phyloP scores from a whole-genome alignment of 1,139 yeast species.

The Geotrichum histeridarum region DNA sequence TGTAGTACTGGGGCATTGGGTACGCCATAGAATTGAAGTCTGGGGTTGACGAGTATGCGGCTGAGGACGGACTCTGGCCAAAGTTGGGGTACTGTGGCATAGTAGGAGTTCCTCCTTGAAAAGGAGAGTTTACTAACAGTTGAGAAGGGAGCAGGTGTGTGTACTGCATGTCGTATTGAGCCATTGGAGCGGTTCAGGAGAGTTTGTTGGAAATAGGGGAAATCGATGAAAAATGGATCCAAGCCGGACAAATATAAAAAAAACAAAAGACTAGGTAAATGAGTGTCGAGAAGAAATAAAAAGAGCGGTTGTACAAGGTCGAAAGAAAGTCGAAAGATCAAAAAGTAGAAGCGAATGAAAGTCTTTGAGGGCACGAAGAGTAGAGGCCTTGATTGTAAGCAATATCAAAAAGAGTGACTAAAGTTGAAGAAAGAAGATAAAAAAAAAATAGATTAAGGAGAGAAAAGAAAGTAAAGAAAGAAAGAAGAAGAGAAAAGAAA shows the following conservation, averaged over 20 bases:
- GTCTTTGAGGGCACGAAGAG: too few species aligned
- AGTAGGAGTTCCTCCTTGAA: constrained; percentile 43
- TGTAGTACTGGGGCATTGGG: constrained; percentile 21
- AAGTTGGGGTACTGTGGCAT: constrained; percentile 31
- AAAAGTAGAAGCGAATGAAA: background rate
- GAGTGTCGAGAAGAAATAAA: background rate
- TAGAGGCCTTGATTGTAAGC: background rate
- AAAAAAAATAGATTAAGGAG: background rate
- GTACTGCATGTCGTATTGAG: constrained; percentile 37
- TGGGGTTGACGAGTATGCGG: constrained; percentile 24
- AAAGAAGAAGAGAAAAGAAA: background rate
- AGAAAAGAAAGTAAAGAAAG: background rate
- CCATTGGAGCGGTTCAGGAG: constrained; percentile 26
- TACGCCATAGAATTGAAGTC: constrained; percentile 20
- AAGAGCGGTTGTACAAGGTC: background rate
- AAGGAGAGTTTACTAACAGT: constrained; percentile 62
- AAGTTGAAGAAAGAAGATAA: constrained; percentile 9
- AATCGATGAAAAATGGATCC: background rate
- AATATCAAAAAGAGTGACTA: constrained; percentile 3
- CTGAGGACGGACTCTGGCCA: constrained; percentile 32
- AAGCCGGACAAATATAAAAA: background rate
- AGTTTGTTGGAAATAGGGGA: background rate
- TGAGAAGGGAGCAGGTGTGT: constrained; percentile 68
- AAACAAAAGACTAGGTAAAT: background rate
- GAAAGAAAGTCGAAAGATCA: constrained; percentile 1